Percentiles rank a stretch among this genome's conserved stretches.
phyloP scores from a whole-genome alignment of 75 land plant species.

The Cunninghamia lanceolata region DNA sequence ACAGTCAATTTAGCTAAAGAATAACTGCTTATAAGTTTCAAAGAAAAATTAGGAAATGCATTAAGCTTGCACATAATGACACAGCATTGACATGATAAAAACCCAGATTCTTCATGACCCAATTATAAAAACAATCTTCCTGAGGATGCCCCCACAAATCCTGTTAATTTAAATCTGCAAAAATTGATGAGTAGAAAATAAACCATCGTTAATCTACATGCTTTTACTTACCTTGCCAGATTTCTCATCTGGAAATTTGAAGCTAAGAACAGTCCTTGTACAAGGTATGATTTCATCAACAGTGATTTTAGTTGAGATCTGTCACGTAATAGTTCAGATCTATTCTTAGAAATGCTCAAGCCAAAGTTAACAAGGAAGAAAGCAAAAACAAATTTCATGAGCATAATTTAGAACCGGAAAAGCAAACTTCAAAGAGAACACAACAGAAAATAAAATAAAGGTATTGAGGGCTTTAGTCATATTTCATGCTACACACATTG shows the following conservation, averaged over 20 bases:
- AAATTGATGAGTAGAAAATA: not conserved
- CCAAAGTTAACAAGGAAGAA: not conserved
- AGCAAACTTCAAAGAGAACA: not conserved
- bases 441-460: not conserved
- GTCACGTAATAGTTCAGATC: not conserved
- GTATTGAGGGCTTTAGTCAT: not conserved
- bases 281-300: slow-evolving; percentile 45
- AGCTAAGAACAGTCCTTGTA: slow-evolving; percentile 50
- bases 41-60: not conserved
- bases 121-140: not conserved
- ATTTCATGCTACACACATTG: slow-evolving; percentile 51
- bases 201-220: not conserved
- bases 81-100: not conserved
- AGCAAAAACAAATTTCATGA: not conserved
- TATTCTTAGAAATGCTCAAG: not conserved
- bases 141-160: not conserved
- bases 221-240: slow-evolving; percentile 67
- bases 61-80: not conserved
- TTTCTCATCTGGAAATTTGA: slow-evolving; percentile 76
- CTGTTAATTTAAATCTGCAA: not conserved
- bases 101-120: not conserved
- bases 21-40: not conserved
- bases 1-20: not conserved
- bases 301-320: slow-evolving; percentile 68
- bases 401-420: not conserved